Evolutionary conservation across 495 filamentous ascomycete species (phyloP), one percentile per base, ranked within the genome.

Genomic region (Aspergillus wentii): DNA sequence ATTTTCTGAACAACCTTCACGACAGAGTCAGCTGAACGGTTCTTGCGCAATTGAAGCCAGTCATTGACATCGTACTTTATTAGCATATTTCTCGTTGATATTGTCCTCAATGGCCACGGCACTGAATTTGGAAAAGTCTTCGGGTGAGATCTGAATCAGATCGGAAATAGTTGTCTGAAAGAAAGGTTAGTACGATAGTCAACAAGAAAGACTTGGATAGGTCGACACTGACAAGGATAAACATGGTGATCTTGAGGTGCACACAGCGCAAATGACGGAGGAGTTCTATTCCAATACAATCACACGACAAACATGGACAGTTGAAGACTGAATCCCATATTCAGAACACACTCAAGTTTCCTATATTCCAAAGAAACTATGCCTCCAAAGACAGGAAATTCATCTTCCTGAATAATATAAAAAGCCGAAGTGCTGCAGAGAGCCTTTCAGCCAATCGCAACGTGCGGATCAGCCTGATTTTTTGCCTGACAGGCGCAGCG

Each of bases 61-160:
- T 11, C 26, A 29, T 13, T 17, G 13, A 21, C n/a, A 34, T 33
- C 69, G 40, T 34, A 88, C 85, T 61, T 88, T 91, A 68, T 98
- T 94, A 35, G 91, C 80, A 61, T 95, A 98, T 66, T 97, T 98
- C 39, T 79, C 75, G 50, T 97, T 95, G 65, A 98, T 89, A 45
- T 85, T 87, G 59, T 97, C 89, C 61, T 95, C 86, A 42, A 98
- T 81, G 2, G 86, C 86, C 22, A 83, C 74, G 5, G 70, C 66
- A 49, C 85, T 89, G 32, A 79, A 73, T 51, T 88, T 91, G 23
- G 77, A 68, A 54, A 96, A 92, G 52, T 95, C 85, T 51, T 86
- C 70, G 2, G 92, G 92, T 8, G 72, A 68, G 61, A 98, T 92
- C 65, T 92, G 83, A 37, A 98, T 85, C 46, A 97, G 74, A 69